phyloP scores from a whole-genome alignment of 225 moss, liverwort and hornwort genomes.

The Marchantia paleacea region DNA sequence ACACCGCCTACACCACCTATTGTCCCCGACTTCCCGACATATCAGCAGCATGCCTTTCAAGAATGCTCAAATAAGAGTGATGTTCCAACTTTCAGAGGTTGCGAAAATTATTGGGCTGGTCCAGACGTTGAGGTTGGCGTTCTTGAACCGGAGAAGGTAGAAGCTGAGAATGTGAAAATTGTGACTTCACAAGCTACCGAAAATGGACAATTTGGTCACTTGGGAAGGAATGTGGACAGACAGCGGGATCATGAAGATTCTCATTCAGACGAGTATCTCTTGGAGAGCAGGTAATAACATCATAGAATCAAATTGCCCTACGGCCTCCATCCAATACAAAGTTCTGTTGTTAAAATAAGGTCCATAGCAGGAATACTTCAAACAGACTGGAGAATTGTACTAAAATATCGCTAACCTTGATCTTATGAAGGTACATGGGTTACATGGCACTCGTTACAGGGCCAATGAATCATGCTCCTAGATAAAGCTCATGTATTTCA shows the following conservation, averaged over 20 bases:
- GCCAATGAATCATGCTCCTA: no score
- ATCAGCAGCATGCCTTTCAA: neutral
- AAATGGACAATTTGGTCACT: slow-evolving; percentile 6
- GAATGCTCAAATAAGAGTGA: neutral
- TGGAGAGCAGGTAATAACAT: slow-evolving; percentile 28
- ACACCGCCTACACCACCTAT: slow-evolving; percentile 20
- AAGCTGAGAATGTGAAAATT: slow-evolving; percentile 32
- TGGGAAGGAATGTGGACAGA: slow-evolving; percentile 9
- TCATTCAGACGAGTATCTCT: neutral
- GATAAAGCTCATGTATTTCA: no score
- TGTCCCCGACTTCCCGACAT: neutral
- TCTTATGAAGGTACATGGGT: no score
- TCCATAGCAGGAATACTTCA: neutral
- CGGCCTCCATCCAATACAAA: neutral
- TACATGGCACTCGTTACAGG: no score
- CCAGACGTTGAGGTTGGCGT: slow-evolving; percentile 10
- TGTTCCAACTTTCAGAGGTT: neutral
- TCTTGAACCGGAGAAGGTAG: slow-evolving; percentile 17
- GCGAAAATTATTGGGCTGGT: neutral
- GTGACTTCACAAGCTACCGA: slow-evolving; percentile 18
- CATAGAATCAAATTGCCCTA: neutral
- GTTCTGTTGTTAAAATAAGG: neutral
- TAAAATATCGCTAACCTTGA: no score
- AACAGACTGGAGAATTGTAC: no score
- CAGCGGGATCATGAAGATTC: neutral